phyloP scores from a whole-genome alignment of 2,329 filamentous ascomycete genomes.

The Fonsecaea monophora region DNA sequence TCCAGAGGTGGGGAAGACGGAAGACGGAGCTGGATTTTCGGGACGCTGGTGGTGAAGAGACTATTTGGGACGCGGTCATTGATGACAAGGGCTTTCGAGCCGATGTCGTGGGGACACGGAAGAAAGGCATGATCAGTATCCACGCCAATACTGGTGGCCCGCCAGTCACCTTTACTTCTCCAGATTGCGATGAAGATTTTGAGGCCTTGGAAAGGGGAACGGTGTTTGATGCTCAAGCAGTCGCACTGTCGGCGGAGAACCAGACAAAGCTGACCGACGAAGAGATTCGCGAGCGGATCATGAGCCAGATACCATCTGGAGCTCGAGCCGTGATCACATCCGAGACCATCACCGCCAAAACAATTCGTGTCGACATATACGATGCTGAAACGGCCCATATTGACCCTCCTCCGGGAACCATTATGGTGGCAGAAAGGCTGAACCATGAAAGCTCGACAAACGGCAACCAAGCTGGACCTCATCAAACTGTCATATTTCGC shows the following conservation, averaged over 20 bases:
- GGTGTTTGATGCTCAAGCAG: conserved; percentile 37
- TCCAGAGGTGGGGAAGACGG: conserved; percentile 55
- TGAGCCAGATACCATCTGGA: conserved; percentile 52
- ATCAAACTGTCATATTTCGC: conserved; percentile 55
- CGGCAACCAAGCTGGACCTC: conserved; percentile 48
- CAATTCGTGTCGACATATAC: conserved; percentile 56
- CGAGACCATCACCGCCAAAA: conserved; percentile 53
- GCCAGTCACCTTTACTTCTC: conserved; percentile 59
- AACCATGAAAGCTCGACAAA: conserved; percentile 58
- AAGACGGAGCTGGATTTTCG: conserved; percentile 52
- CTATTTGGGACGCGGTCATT: conserved; percentile 57
- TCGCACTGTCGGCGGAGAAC: conserved; percentile 45
- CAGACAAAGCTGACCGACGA: conserved; percentile 53
- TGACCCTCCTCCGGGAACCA: conserved; percentile 53
- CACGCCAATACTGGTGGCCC: conserved; percentile 52
- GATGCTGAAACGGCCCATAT: conserved; percentile 52
- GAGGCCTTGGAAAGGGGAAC: conserved; percentile 49
- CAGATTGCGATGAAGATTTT: conserved; percentile 49
- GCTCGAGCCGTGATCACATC: conserved; percentile 53
- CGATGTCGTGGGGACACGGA: conserved; percentile 52
- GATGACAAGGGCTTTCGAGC: conserved; percentile 55
- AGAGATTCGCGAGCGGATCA: conserved; percentile 56
- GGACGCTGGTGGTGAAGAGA: conserved; percentile 48
- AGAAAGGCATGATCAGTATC: conserved; percentile 45
- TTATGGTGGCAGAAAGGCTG: conserved; percentile 54